These are phyloP conservation scores for Carex littledalei DNA, from an alignment of 176 grass and related monocot genomes.

Conservation along the genomic window DNA sequence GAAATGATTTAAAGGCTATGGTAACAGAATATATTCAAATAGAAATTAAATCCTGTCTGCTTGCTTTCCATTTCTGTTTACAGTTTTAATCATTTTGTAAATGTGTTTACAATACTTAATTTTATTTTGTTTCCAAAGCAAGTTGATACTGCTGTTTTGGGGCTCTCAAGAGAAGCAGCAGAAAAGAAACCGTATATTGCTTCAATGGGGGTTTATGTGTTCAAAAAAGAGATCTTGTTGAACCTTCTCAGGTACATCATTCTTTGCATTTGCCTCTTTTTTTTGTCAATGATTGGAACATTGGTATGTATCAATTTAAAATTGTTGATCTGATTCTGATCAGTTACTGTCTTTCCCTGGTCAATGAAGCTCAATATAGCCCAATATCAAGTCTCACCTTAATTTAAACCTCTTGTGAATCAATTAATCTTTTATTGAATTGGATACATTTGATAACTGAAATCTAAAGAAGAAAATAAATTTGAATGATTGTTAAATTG, in stretches of 20 bases:
- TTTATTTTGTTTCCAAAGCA: conserved; percentile 36
- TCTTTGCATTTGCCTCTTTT: neutral
- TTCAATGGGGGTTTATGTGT: conserved; percentile 95
- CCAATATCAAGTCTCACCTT: neutral
- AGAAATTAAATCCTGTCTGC: neutral
- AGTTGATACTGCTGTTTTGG: conserved; percentile 84
- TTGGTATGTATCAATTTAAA: neutral
- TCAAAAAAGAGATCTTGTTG: conserved; percentile 95
- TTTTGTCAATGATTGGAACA: neutral
- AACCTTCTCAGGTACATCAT: conserved; percentile 80
- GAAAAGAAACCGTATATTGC: conserved; percentile 87
- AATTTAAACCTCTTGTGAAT: neutral
- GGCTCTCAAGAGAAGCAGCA: conserved; percentile 64
- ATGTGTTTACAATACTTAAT: neutral
- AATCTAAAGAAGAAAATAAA: neutral
- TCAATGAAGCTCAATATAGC: neutral
- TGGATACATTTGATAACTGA: neutral
- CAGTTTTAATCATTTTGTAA: neutral
- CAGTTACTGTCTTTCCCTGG: neutral
- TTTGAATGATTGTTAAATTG: neutral
- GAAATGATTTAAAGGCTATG: conserved; percentile 73
- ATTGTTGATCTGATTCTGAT: neutral
- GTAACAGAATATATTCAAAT: conserved; percentile 32
- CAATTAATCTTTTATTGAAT: neutral
- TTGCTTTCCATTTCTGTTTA: neutral